Evolutionary conservation across 1,139 yeast genomes (phyloP).

Genomic region (Yamadazyma blattariae): DNA sequence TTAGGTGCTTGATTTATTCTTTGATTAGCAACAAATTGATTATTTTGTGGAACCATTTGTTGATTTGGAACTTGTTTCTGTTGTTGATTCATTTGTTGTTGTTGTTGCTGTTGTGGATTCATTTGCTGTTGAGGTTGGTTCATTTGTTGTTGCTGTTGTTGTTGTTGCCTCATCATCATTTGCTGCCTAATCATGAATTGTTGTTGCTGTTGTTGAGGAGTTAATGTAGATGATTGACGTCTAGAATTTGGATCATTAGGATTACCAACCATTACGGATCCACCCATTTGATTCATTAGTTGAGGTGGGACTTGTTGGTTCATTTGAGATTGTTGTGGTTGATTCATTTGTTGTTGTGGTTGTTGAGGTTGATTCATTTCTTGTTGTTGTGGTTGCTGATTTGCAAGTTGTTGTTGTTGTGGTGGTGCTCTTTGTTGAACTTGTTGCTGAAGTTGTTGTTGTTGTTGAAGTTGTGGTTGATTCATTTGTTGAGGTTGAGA

Average conservation of each 20-base stretch:
- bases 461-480: constrained; percentile 16
- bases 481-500: constrained; percentile 10
- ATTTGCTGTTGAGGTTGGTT: constrained; percentile 11
- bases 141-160: constrained; percentile 3
- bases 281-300: constrained; percentile 4
- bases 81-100: constrained; percentile 12
- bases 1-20: constrained; percentile 4
- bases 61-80: constrained; percentile 1
- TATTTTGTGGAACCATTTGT: constrained; percentile 4
- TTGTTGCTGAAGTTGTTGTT: constrained; percentile 14
- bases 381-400: constrained; percentile 11
- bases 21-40: no score
- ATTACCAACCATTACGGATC: no score
- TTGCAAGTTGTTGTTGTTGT: constrained; percentile 7
- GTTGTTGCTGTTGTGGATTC: constrained; percentile 1
- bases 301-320: constrained; percentile 1
- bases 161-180: background rate
- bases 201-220: constrained; percentile 5
- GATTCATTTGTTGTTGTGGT: constrained; percentile 16
- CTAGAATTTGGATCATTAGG: no score
- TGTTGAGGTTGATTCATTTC: background rate
- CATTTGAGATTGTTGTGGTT: constrained; percentile 21
- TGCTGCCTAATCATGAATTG: constrained; percentile 11
- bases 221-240: no score
- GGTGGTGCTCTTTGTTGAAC: constrained; percentile 8